Evolutionary conservation across 805 yeast species (phyloP).

Genomic region (Isabelozyma heimii): DNA sequence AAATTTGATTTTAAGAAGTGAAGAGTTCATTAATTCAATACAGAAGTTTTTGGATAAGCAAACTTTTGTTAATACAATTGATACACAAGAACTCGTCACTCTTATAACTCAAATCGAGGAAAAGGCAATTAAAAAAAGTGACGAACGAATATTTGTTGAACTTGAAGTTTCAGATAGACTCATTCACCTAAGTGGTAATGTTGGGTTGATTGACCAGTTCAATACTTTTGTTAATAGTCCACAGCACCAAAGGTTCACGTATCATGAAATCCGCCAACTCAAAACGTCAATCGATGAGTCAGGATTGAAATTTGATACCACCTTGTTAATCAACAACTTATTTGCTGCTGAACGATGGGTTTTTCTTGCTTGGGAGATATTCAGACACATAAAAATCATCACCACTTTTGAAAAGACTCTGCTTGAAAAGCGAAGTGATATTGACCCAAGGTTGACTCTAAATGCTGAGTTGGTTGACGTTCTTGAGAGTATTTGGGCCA

Average conservation of each 20-base stretch:
- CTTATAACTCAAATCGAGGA: conserved; percentile 23
- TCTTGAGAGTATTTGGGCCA: conserved; percentile 15
- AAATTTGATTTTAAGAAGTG: conserved; percentile 22
- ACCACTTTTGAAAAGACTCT: conserved; percentile 13
- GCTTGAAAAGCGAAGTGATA: background rate
- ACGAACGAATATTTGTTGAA: conserved; percentile 24
- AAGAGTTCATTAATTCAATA: conserved; percentile 13
- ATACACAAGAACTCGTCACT: conserved; percentile 21
- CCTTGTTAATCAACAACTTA: conserved; percentile 11
- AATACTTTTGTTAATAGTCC: conserved; percentile 4
- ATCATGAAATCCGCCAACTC: conserved; percentile 21
- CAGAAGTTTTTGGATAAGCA: conserved; percentile 1
- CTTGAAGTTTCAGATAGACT: conserved; percentile 14
- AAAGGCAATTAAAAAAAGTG: conserved; percentile 17
- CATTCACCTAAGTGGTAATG: conserved; percentile 17
- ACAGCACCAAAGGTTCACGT: conserved; percentile 7
- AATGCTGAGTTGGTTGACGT: conserved; percentile 17
- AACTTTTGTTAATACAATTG: conserved; percentile 9
- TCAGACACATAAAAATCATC: conserved; percentile 9
- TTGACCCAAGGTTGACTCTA: conserved; percentile 15
- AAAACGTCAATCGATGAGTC: conserved; percentile 17
- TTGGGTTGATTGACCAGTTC: conserved; percentile 13
- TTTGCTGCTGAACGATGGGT: conserved; percentile 23
- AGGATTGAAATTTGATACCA: conserved; percentile 15
- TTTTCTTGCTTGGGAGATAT: conserved; percentile 7